A percentile compares a stretch with the other conserved stretches of the same genome.
Evolutionary conservation across 768 basidiomycete genomes (phyloP).

Genomic region (Auriscalpium microsporum): DNA sequence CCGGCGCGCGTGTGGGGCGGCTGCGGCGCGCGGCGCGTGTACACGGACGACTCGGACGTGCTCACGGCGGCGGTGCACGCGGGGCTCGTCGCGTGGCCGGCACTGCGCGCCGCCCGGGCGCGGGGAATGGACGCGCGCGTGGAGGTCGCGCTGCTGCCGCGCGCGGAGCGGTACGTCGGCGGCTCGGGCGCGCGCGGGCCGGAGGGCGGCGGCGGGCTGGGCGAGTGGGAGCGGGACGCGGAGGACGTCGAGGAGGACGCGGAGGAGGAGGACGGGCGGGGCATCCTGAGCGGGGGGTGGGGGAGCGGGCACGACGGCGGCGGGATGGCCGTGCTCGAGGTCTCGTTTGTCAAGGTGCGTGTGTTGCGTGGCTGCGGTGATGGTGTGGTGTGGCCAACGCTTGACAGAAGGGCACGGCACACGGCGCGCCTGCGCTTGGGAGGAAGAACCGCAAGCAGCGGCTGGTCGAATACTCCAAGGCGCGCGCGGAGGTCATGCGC

Average conservation of each 20-base stretch:
- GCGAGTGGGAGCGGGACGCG: conserved; percentile 23
- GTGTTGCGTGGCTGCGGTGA: neutral
- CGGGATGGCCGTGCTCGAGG: conserved; percentile 61
- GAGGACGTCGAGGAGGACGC: conserved; percentile 21
- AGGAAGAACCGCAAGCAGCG: conserved; percentile 58
- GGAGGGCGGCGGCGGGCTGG: conserved; percentile 2
- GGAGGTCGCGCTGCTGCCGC: conserved; percentile 33
- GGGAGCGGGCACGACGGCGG: conserved; percentile 74
- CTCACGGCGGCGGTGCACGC: conserved; percentile 63
- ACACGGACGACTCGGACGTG: conserved; percentile 73
- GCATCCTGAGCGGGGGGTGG: conserved; percentile 63
- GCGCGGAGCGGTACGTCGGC: conserved; percentile 38
- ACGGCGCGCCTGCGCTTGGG: conserved; percentile 39
- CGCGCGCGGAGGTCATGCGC: conserved; percentile 40
- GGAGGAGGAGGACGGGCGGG: conserved; percentile 50
- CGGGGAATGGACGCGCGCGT: conserved; percentile 32
- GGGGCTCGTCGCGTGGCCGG: conserved; percentile 40
- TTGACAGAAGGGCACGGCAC: conserved; percentile 42
- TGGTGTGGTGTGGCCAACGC: neutral
- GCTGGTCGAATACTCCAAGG: conserved; percentile 55
- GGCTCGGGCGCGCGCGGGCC: conserved; percentile 25
- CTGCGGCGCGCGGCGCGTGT: conserved; percentile 41
- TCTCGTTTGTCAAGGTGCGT: conserved; percentile 56
- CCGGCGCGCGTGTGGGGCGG: conserved; percentile 59
- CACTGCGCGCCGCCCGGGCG: conserved; percentile 28